A percentile compares a stretch with the other conserved stretches of the same genome.
Conservation (phyloP, 495 filamentous ascomycete genomes). For the Aspergillus coremiiformis region DNA sequence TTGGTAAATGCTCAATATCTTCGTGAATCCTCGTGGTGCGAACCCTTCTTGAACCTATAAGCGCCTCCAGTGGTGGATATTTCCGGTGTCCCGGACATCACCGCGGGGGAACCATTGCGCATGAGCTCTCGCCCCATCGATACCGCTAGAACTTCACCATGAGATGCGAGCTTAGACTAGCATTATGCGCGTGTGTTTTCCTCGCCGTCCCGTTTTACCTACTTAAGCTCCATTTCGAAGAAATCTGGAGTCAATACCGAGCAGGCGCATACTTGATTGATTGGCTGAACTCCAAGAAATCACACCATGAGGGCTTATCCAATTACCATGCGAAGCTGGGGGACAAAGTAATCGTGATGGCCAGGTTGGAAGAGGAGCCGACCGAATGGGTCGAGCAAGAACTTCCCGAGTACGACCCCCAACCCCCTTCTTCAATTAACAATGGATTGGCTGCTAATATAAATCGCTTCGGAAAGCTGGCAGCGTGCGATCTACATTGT, state of each 20-base stretch:
- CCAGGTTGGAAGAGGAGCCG: conserved; percentile 48
- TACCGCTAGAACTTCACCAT: conserved; percentile 20
- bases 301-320: conserved; percentile 2
- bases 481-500: conserved; percentile 58
- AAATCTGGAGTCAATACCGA: conserved; percentile 39
- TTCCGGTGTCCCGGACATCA: background rate
- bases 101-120: background rate
- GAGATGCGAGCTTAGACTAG: conserved; percentile 33
- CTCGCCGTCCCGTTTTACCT: conserved; percentile 31
- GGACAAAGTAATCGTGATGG: conserved; percentile 52
- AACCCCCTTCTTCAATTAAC: background rate
- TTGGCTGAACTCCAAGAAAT: conserved; percentile 23
- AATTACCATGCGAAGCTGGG: conserved; percentile 11
- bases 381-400: conserved; percentile 54
- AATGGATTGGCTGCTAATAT: background rate
- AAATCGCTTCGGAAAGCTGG: conserved; percentile 30
- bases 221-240: conserved; percentile 30
- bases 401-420: conserved; percentile 39
- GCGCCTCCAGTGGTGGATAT: background rate
- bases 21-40: background rate
- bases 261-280: conserved; percentile 36
- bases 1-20: background rate
- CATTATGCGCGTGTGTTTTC: conserved; percentile 23
- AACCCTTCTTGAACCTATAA: background rate
- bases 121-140: background rate